Conservation (phyloP, 345 rosid species). For the Eutrema japonicum region DNA sequence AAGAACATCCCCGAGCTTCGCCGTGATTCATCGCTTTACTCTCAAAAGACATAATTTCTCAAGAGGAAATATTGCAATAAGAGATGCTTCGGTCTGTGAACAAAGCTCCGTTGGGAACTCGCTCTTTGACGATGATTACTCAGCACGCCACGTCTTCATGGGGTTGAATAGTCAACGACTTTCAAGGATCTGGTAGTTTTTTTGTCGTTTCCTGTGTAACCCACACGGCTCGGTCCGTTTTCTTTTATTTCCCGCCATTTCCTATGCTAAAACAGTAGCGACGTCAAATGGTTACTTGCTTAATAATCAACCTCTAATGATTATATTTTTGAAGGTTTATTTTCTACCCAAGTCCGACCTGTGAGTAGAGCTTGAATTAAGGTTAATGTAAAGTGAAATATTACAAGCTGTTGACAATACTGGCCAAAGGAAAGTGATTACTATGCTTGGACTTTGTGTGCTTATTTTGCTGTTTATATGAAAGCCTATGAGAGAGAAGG, state of each 20-base stretch:
- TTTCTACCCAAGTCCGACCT: constrained; percentile 51
- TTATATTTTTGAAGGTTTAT: constrained; percentile 52
- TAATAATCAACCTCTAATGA: too few species aligned
- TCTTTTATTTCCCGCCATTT: too few species aligned
- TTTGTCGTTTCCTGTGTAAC: too few species aligned
- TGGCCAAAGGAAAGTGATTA: not conserved
- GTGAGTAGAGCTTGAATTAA: constrained; percentile 54
- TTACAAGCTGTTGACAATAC: constrained; percentile 4
- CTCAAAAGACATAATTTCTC: not conserved
- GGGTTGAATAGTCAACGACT: not conserved
- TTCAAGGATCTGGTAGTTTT: not conserved
- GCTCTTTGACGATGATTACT: constrained; percentile 19
- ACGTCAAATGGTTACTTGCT: too few species aligned
- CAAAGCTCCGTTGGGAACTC: not conserved
- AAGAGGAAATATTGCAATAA: not conserved
- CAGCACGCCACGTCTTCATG: constrained; percentile 9
- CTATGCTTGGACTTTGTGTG: not conserved
- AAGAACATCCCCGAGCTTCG: not conserved
- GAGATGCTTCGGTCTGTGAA: constrained; percentile 33
- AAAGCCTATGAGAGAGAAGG: not conserved
- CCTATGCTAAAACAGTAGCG: too few species aligned
- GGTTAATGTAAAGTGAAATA: constrained; percentile 6
- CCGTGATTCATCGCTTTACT: constrained; percentile 36
- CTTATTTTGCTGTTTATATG: constrained; percentile 1
- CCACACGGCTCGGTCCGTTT: too few species aligned